Base-by-base conservation (phyloP, 805 yeast species). In the Saturnispora silvae region DNA sequence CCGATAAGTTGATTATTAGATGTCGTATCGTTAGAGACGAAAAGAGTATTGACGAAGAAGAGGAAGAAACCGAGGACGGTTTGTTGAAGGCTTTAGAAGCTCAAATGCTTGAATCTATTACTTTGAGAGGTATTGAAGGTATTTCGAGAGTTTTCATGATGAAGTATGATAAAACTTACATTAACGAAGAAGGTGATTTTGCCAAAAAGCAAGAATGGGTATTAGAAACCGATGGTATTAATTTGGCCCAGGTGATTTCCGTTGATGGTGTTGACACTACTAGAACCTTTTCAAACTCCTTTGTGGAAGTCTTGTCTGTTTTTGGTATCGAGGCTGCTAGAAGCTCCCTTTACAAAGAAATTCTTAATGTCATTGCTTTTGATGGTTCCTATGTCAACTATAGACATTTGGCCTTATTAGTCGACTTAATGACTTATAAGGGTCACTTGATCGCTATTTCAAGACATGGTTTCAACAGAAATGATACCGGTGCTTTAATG, bases 341-440 rank as follows among this genome's bases (percentile, higher is more conserved):
- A 61, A 74, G 87, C 37, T 95, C 97, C 1, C 67, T 92, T 51
- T 92, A 80, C 70, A 82, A 78, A 58, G 98, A 92, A 66, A 86
- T 92, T 52, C 76, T 83, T 63, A 92, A 92, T 55, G 99, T 92
- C 51, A 86, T 92, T 72, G 96, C 97, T 3, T 92, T 94, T 53
- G 99, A 92, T 72, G 99, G 98, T 82, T 87, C 98, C 27, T 92
- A 92, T 54, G 99, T 92, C 44, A 92, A 92, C 63, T 92, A 92
- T 65, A 80, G 99, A 65, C 99, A 92, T 55, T 81, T 92, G 92
- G 96, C 99, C 4, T 67, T 92, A 51, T 70, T 92, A 52, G 97
- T 92, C 41, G 99, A 92, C 67, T 94, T 87, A 27, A 92, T 92
- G 99, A 92, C 99, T 2, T 83, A 95, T 28, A 80, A 95, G 56